Conservation (phyloP, 179 eudicot genomes). For the Sideroxylon spinosum region DNA sequence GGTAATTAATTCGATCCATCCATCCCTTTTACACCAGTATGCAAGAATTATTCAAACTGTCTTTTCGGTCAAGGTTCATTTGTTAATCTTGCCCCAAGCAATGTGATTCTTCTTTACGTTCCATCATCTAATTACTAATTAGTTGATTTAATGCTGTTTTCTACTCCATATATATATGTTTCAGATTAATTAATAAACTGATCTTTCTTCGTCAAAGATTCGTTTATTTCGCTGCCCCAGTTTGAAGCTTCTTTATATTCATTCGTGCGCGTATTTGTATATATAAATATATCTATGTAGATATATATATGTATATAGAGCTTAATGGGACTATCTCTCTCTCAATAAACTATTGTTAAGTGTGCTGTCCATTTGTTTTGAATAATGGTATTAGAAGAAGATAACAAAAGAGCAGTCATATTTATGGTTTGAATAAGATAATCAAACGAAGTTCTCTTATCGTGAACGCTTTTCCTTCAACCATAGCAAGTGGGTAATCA, state of each 20-base stretch:
- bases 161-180: no score
- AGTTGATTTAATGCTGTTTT: no score
- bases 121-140: neutral
- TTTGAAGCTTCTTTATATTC: neutral
- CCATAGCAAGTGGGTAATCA: neutral
- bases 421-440: neutral
- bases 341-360: neutral
- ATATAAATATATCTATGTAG: no score
- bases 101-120: neutral
- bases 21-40: no score
- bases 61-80: neutral
- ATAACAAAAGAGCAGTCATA: slow-evolving; percentile 6
- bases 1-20: no score
- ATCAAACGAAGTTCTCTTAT: no score
- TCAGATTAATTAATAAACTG: neutral
- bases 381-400: neutral
- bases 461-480: neutral
- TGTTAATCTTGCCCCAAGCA: neutral
- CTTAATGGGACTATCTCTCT: neutral
- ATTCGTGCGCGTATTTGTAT: no score
- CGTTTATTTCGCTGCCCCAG: neutral
- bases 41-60: neutral
- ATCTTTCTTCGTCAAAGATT: neutral
- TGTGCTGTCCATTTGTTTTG: neutral
- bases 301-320: no score